Conservation (phyloP, 2,329 filamentous ascomycete genomes). For the Colletotrichum tropicale region DNA sequence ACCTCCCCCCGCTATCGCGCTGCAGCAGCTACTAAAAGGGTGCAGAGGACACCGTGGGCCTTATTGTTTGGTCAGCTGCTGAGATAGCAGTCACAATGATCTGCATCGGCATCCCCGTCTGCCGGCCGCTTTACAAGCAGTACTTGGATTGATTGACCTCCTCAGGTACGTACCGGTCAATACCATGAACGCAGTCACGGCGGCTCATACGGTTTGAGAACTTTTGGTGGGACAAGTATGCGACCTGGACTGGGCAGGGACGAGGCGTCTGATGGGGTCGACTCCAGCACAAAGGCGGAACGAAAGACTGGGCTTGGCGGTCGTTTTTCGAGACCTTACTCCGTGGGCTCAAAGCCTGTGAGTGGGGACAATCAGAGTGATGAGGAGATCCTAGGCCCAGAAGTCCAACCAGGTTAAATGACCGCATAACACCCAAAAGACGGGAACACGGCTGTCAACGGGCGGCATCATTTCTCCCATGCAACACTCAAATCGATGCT, state of each 20-base stretch:
- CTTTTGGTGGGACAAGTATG: not conserved
- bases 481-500: no score
- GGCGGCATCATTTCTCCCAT: no score
- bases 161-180: not conserved
- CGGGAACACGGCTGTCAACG: no score
- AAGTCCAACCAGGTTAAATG: not conserved
- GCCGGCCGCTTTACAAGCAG: constrained; percentile 36
- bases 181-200: not conserved
- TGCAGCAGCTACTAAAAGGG: not conserved
- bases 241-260: not conserved
- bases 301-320: not conserved
- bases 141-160: not conserved
- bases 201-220: not conserved
- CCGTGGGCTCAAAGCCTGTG: not conserved
- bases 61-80: constrained; percentile 40
- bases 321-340: not conserved
- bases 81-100: constrained; percentile 39
- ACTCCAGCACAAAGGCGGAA: not conserved
- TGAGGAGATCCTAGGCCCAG: not conserved
- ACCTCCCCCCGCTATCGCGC: not conserved
- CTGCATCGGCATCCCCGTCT: constrained; percentile 42
- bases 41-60: constrained; percentile 35
- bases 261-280: not conserved
- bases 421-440: not conserved
- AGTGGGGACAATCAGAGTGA: not conserved